Evolutionary conservation across 345 rosid genomes (phyloP).

Genomic region (Pistacia integerrima): DNA sequence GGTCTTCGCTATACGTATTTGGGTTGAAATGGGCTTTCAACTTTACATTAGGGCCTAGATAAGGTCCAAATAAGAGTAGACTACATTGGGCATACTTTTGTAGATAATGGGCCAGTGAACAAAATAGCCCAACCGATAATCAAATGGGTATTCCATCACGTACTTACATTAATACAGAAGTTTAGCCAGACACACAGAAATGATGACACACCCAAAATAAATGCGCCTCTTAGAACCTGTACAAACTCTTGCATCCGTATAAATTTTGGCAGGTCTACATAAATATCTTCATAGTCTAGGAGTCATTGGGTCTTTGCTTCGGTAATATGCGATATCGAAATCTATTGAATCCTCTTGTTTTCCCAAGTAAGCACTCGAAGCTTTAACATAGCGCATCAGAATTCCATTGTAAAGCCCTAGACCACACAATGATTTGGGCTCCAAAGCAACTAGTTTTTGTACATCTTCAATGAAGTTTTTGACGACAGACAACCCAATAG

Average conservation of each 20-base stretch:
- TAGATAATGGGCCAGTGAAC: no score
- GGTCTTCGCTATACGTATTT: no score
- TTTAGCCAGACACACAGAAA: no score
- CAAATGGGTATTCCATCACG: no score
- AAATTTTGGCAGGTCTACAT: slow-evolving; percentile 63
- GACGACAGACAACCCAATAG: slow-evolving; percentile 46
- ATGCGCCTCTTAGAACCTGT: not conserved
- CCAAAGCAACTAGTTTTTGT: slow-evolving; percentile 51
- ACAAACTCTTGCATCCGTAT: slow-evolving; percentile 56
- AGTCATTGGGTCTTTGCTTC: slow-evolving; percentile 60
- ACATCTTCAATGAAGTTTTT: slow-evolving; percentile 65
- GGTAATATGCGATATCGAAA: slow-evolving; percentile 71
- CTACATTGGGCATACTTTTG: no score
- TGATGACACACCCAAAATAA: no score
- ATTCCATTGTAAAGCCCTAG: slow-evolving; percentile 67
- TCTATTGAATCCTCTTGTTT: slow-evolving; percentile 73
- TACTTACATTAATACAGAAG: no score
- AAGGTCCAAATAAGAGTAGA: no score
- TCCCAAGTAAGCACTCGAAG: slow-evolving; percentile 70
- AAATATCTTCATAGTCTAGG: slow-evolving; percentile 72
- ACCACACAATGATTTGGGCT: slow-evolving; percentile 52
- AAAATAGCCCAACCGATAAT: no score
- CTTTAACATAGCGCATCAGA: slow-evolving; percentile 74
- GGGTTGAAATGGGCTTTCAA: no score
- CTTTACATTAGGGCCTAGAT: no score